A percentile compares a stretch with the other conserved stretches of the same genome.
phyloP scores from a whole-genome alignment of 164 flowering plant genomes.

The Chimonanthus praecox region DNA sequence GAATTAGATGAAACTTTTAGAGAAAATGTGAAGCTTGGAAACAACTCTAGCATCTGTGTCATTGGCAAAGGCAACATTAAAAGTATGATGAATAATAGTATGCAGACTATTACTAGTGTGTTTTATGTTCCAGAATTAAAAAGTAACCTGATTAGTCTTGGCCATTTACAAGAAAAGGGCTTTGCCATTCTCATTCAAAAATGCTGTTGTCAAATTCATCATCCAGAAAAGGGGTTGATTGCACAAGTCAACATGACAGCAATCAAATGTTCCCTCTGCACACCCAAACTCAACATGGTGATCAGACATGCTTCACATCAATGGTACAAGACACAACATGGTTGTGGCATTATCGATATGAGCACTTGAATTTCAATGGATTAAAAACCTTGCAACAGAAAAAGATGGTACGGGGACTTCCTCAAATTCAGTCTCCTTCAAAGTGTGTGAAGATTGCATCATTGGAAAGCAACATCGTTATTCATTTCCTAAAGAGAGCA shows the following conservation, averaged over 20 bases:
- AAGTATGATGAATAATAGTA: not conserved
- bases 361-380: not conserved
- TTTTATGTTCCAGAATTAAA: not conserved
- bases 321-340: not conserved
- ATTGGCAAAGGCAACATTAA: not conserved
- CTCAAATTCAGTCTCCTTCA: not conserved
- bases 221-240: not conserved
- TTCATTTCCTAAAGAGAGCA: not conserved
- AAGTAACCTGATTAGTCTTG: not conserved
- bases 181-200: not conserved
- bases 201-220: not conserved
- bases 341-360: not conserved
- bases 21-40: not conserved
- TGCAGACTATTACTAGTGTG: not conserved
- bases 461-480: slow-evolving; percentile 1
- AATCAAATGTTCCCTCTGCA: not conserved
- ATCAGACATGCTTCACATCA: not conserved
- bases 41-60: not conserved
- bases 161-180: not conserved
- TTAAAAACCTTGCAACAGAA: not conserved
- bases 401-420: not conserved
- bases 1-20: not conserved
- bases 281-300: not conserved
- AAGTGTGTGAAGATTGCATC: not conserved
- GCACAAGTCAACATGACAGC: not conserved